phyloP scores from a whole-genome alignment of 306 rosid genomes.

The Ormosia semicastrata region DNA sequence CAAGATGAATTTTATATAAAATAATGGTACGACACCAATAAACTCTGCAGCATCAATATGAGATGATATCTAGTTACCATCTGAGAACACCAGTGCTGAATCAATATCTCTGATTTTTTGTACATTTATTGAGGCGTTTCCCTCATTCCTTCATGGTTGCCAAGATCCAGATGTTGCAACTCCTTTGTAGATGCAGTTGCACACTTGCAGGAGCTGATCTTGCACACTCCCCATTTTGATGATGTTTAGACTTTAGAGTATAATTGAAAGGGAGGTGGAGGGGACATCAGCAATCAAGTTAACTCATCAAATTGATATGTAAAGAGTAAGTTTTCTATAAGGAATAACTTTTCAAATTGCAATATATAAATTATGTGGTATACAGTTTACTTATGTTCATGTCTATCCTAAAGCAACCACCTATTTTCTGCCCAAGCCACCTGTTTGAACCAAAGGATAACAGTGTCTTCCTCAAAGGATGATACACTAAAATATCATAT shows the following conservation, averaged over 20 bases:
- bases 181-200: slow-evolving; percentile 5
- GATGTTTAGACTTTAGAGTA: slow-evolving; percentile 17
- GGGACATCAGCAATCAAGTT: neutral
- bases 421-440: neutral
- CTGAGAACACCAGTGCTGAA: neutral
- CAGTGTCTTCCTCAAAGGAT: neutral
- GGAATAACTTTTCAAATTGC: neutral
- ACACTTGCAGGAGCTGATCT: slow-evolving; percentile 1
- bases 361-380: neutral
- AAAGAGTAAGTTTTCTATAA: neutral
- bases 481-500: neutral
- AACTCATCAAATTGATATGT: slow-evolving; percentile 11
- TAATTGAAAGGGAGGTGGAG: neutral
- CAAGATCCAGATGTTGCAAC: slow-evolving; percentile 19
- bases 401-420: neutral
- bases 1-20: slow-evolving; percentile 36
- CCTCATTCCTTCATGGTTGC: neutral
- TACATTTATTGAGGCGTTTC: slow-evolving; percentile 29
- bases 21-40: slow-evolving; percentile 12
- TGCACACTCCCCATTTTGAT: slow-evolving; percentile 6
- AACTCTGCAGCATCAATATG: slow-evolving; percentile 23
- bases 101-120: slow-evolving; percentile 21
- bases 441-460: neutral
- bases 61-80: slow-evolving; percentile 14
- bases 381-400: too few species aligned